These are phyloP conservation scores for Fragilaria crotonensis DNA, from an alignment of 108 stramenopile species.

Conservation along the genomic window DNA sequence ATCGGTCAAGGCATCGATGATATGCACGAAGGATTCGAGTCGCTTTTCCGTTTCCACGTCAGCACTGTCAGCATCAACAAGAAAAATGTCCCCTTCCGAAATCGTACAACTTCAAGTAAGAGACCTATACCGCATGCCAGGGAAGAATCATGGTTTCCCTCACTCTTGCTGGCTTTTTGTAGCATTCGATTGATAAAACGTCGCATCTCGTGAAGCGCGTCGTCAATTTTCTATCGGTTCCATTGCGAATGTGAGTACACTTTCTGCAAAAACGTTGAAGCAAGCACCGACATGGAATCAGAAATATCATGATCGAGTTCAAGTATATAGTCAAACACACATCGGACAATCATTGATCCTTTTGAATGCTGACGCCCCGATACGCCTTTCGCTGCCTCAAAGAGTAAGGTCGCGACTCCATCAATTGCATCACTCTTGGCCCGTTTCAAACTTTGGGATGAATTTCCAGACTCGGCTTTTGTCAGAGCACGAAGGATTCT, in stretches of 20 bases:
- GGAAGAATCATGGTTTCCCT: neutral
- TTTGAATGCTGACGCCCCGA: slow-evolving; percentile 68
- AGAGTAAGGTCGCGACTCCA: slow-evolving; percentile 66
- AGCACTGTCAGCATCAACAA: neutral
- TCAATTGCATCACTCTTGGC: slow-evolving; percentile 62
- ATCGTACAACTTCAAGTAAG: neutral
- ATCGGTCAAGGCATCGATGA: neutral
- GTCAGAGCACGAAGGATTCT: slow-evolving; percentile 63
- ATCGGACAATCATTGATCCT: slow-evolving; percentile 38
- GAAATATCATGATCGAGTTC: neutral
- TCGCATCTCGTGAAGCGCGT: neutral
- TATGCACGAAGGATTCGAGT: neutral
- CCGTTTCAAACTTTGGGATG: slow-evolving; percentile 20
- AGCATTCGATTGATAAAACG: neutral
- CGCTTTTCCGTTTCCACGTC: neutral
- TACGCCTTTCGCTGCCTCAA: slow-evolving; percentile 61
- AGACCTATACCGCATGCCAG: neutral
- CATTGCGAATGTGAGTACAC: neutral
- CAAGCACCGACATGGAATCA: neutral
- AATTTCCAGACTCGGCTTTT: slow-evolving; percentile 11
- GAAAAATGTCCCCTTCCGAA: neutral
- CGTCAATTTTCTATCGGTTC: neutral
- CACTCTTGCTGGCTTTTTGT: neutral
- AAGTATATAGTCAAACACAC: slow-evolving; percentile 40
- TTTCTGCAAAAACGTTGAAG: slow-evolving; percentile 10